Evolutionary conservation across 768 basidiomycete genomes (phyloP).

Genomic region (Russula virescens): DNA sequence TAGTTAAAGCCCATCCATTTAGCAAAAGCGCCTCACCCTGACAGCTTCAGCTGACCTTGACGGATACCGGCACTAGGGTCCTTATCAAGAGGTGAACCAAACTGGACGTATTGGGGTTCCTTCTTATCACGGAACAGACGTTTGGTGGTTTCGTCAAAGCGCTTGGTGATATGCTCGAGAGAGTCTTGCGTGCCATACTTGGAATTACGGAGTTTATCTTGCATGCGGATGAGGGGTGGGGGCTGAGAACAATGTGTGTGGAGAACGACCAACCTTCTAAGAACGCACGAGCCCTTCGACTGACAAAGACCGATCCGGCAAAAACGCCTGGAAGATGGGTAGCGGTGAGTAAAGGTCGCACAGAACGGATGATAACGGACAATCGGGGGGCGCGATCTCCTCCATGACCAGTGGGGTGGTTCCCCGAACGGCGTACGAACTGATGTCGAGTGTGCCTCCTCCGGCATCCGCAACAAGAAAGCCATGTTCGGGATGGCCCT

Average conservation of each 20-base stretch:
- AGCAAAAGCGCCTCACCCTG: constrained; percentile 42
- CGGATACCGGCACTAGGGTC: constrained; percentile 65
- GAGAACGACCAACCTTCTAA: constrained; percentile 47
- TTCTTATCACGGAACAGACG: constrained; percentile 65
- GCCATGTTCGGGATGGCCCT: constrained; percentile 72
- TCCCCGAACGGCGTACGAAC: constrained; percentile 69
- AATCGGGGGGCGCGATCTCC: constrained; percentile 79
- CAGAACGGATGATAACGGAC: constrained; percentile 35
- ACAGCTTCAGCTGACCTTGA: constrained; percentile 63
- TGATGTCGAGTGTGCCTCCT: constrained; percentile 77
- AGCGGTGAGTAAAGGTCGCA: background rate
- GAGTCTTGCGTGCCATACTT: constrained; percentile 67
- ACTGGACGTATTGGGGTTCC: constrained; percentile 65
- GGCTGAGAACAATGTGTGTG: background rate
- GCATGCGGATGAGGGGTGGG: constrained; percentile 6
- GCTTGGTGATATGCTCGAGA: constrained; percentile 72
- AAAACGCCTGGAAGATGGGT: constrained; percentile 52
- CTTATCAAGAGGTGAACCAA: constrained; percentile 75
- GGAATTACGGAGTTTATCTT: constrained; percentile 68
- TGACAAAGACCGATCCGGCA: constrained; percentile 79
- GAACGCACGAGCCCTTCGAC: constrained; percentile 65
- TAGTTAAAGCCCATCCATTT: background rate
- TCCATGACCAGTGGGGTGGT: constrained; percentile 70
- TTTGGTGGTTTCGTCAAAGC: constrained; percentile 81
- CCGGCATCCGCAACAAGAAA: constrained; percentile 79